Conservation (phyloP, 2,329 filamentous ascomycete genomes). For the Colletotrichum sublineola region DNA sequence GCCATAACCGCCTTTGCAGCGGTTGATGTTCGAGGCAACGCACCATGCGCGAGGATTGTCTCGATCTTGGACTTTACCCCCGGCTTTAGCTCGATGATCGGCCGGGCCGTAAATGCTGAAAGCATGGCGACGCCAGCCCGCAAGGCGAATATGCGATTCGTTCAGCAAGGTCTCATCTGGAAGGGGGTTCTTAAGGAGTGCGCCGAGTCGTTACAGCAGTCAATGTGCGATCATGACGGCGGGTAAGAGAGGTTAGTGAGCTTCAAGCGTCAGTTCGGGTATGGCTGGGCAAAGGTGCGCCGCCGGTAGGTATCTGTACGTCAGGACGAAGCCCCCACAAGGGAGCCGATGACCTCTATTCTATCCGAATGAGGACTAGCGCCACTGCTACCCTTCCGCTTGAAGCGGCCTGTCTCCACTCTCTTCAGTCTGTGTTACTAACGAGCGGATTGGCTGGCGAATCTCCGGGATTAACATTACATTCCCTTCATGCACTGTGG, state of each 20-base stretch:
- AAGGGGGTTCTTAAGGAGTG: slow-evolving; percentile 11
- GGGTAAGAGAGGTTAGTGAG: slow-evolving; percentile 23
- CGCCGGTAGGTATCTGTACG: slow-evolving; percentile 23
- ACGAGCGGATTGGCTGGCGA: slow-evolving; percentile 23
- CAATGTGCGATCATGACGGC: slow-evolving; percentile 34
- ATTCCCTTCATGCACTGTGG: slow-evolving; percentile 24
- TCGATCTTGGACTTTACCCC: slow-evolving; percentile 98
- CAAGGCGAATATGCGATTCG: slow-evolving; percentile 40
- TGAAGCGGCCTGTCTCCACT: slow-evolving; percentile 31
- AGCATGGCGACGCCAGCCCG: slow-evolving; percentile 78
- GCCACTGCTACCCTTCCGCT: slow-evolving; percentile 17
- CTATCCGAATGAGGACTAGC: slow-evolving; percentile 15
- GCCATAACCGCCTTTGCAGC: background rate
- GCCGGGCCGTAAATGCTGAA: slow-evolving; percentile 95
- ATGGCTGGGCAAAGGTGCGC: slow-evolving; percentile 34
- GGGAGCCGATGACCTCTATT: slow-evolving; percentile 39
- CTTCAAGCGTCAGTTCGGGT: slow-evolving; percentile 32
- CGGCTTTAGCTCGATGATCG: slow-evolving; percentile 95
- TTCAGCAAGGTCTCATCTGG: slow-evolving; percentile 35
- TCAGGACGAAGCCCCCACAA: slow-evolving; percentile 39
- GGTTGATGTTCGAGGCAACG: slow-evolving; percentile 35
- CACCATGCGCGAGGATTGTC: slow-evolving; percentile 91
- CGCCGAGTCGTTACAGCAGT: slow-evolving; percentile 20
- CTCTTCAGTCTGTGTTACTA: slow-evolving; percentile 14
- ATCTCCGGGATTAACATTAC: slow-evolving; percentile 20